Evolutionary conservation across 495 filamentous ascomycete genomes (phyloP), one percentile per base, ranked within the genome.

Genomic region (Xylaria longipes): DNA sequence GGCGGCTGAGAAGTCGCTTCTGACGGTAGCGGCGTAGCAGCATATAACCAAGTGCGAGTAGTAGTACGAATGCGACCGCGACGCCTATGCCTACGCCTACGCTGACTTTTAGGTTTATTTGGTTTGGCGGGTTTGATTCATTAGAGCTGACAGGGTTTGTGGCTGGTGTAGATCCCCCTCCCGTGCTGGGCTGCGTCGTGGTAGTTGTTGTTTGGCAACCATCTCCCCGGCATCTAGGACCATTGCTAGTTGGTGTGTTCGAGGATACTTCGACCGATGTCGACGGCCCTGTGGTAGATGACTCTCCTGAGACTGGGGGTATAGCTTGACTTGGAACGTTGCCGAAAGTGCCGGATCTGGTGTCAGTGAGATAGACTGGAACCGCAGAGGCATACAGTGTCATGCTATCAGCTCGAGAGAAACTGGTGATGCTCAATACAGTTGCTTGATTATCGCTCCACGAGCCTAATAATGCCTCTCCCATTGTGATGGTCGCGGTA

Each of bases 11-110:
- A 5, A 60, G 57, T 22, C 54, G 54, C 29, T 35, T 39, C 41
- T 45, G 45, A 14, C 45, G 43, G 29, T 65, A 65, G 39, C 63
- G 43, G 11, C 22, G 25, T 22, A 65, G 45, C 45, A 65, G 45
- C 15, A 65, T 25, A n/a, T 3, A 27, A 29, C 43, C 63, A 14
- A 65, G 25, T 14, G 20, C 63, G 45, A 65, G 27, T 7, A 65
- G 27, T 7, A 65, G 45, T 35, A 37, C 17, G 8, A 65, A 8
- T 25, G 8, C 45, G 29, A 37, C 27, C 7, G 29, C 45, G n/a
- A 17, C 45, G 20, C 43, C 45, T 65, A 65, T 29, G n/a, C 52
- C 27, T 2, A 56, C 27, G 9, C 39, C 43, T 1, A 41, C 20
- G 9, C 43, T 31, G 29, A 65, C 29, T 8, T 65, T 65, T 45